Evolutionary conservation across 2,329 filamentous ascomycete species (phyloP).

Genomic region (Byssoonygena ceratinophila): DNA sequence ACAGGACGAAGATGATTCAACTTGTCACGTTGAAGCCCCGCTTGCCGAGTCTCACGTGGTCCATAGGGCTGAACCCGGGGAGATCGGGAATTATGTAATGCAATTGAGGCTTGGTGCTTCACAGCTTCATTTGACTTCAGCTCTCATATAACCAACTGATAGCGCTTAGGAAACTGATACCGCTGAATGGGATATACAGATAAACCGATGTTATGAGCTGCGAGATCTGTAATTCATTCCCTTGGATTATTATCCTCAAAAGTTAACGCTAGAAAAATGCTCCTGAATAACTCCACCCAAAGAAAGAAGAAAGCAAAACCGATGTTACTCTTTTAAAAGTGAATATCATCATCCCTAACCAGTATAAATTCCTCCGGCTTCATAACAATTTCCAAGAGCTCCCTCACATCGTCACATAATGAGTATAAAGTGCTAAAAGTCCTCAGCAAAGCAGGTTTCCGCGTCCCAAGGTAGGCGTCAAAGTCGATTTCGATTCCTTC

Average conservation of each 20-base stretch:
- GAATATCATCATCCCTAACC: not conserved
- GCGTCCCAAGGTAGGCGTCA: not conserved
- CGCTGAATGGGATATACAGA: too few species aligned
- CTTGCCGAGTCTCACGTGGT: too few species aligned
- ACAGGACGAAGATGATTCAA: too few species aligned
- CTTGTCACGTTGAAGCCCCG: too few species aligned
- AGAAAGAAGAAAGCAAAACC: not conserved
- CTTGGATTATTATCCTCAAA: not conserved
- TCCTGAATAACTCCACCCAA: too few species aligned
- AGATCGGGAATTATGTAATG: too few species aligned
- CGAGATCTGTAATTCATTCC: too few species aligned
- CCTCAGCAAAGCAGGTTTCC: not conserved
- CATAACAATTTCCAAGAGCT: not conserved
- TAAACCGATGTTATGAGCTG: too few species aligned
- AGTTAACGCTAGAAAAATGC: not conserved
- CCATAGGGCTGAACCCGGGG: not conserved
- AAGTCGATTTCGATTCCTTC: not conserved
- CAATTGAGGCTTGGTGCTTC: too few species aligned
- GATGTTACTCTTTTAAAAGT: not conserved
- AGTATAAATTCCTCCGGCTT: not conserved
- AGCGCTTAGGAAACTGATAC: too few species aligned
- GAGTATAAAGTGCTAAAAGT: constrained; percentile 3
- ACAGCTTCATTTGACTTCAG: too few species aligned
- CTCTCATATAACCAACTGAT: too few species aligned
- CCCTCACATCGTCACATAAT: not conserved